Conservation (phyloP, 2,329 filamentous ascomycete species). For the Aspergillus tamarii region DNA sequence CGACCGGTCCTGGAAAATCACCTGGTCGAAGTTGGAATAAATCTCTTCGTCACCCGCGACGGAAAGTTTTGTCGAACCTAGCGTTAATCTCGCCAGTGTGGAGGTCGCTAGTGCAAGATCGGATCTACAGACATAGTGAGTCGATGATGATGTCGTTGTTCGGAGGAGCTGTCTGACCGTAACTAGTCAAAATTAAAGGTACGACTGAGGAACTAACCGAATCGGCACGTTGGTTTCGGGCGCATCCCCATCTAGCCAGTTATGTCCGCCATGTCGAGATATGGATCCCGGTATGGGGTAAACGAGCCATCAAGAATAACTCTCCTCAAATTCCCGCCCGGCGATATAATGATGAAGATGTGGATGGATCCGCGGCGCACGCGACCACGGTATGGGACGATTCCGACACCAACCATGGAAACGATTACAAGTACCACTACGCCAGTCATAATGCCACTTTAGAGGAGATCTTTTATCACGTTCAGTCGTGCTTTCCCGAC, state of each 20-base stretch:
- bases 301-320: conserved; percentile 56
- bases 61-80: conserved; percentile 68
- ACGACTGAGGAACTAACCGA: conserved; percentile 65
- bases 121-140: conserved; percentile 69
- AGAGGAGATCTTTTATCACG: conserved; percentile 69
- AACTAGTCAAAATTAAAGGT: conserved; percentile 71
- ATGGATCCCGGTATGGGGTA: conserved; percentile 73
- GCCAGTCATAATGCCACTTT: conserved; percentile 67
- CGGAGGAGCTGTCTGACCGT: conserved; percentile 6
- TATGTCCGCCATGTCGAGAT: conserved; percentile 75
- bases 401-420: conserved; percentile 26
- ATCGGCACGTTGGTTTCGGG: conserved; percentile 63
- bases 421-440: conserved; percentile 36
- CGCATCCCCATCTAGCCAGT: conserved; percentile 60
- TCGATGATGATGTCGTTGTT: conserved; percentile 6
- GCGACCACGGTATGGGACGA: conserved; percentile 32
- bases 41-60: conserved; percentile 66
- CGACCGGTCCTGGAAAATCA: conserved; percentile 57
- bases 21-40: conserved; percentile 64
- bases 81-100: conserved; percentile 64
- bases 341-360: conserved; percentile 28
- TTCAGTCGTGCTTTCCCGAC: conserved; percentile 61
- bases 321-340: conserved; percentile 35
- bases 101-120: conserved; percentile 69
- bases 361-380: conserved; percentile 27